Evolutionary conservation across 306 rosid genomes (phyloP).

Genomic region (Lupinus albus): DNA sequence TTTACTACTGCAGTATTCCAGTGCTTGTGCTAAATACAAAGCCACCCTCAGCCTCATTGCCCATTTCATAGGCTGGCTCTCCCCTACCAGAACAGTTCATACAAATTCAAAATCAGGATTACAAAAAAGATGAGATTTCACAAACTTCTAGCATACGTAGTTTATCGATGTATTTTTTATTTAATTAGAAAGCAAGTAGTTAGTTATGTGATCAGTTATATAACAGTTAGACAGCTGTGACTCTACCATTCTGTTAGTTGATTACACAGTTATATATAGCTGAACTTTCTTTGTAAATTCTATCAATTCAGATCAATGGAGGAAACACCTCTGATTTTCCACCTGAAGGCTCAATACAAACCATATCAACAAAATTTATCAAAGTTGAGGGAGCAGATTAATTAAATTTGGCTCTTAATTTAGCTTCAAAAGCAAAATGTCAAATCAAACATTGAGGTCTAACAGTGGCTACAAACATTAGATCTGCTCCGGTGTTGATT

Average conservation of each 20-base stretch:
- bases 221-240: no score
- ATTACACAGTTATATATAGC: no score
- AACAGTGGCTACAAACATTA: constrained; percentile 3
- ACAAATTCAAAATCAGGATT: constrained; percentile 40
- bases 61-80: constrained; percentile 96
- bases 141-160: neutral
- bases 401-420: neutral
- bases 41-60: constrained; percentile 99
- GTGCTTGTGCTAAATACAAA: constrained; percentile 88
- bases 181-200: no score
- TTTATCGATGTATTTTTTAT: no score
- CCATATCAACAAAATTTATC: constrained; percentile 1
- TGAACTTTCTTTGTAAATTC: no score
- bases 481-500: neutral
- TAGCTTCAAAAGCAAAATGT: constrained; percentile 28
- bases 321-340: no score
- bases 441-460: constrained; percentile 7
- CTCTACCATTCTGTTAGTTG: no score
- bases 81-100: constrained; percentile 67
- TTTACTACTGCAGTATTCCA: constrained; percentile 82
- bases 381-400: constrained; percentile 22
- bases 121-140: constrained; percentile 8
- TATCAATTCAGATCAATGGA: no score
- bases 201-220: no score
- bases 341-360: neutral